phyloP scores from a whole-genome alignment of 768 basidiomycete genomes.

The Boletus reticulatus region DNA sequence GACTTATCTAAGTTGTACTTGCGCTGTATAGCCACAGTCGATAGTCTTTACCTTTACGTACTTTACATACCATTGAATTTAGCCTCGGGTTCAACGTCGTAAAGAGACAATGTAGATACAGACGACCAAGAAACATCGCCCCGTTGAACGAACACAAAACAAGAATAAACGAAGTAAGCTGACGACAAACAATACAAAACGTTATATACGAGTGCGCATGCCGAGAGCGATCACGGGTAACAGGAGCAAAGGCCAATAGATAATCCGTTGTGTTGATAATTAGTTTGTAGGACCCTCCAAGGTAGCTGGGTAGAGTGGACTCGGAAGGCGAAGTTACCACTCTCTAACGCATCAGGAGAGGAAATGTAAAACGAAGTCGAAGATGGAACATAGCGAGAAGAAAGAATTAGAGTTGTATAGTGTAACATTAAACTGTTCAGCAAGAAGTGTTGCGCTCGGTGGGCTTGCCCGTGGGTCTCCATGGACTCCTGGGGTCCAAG shows the following conservation, averaged over 20 bases:
- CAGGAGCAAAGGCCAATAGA: slow-evolving; percentile 32
- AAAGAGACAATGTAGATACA: slow-evolving; percentile 4
- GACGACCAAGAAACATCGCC: slow-evolving; percentile 7
- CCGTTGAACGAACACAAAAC: slow-evolving; percentile 26
- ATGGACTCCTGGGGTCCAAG: slow-evolving; percentile 46
- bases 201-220: slow-evolving; percentile 34
- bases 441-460: slow-evolving; percentile 17
- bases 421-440: slow-evolving; percentile 15
- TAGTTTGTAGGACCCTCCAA: slow-evolving; percentile 27
- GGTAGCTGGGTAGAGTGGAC: slow-evolving; percentile 14
- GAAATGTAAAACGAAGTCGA: slow-evolving; percentile 24
- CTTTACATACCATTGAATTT: slow-evolving; percentile 11
- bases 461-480: slow-evolving; percentile 20
- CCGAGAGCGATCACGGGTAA: slow-evolving; percentile 39
- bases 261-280: slow-evolving; percentile 28
- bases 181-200: slow-evolving; percentile 33
- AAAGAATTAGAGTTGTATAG: slow-evolving; percentile 8
- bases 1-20: slow-evolving; percentile 17
- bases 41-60: not conserved
- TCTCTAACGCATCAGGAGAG: slow-evolving; percentile 10
- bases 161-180: slow-evolving; percentile 27
- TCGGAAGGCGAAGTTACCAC: slow-evolving; percentile 17
- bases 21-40: not conserved
- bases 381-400: slow-evolving; percentile 9
- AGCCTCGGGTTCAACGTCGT: not conserved